These are phyloP conservation scores for Aspergillus diversus DNA, from an alignment of 495 filamentous ascomycete genomes.

Conservation along the genomic window DNA sequence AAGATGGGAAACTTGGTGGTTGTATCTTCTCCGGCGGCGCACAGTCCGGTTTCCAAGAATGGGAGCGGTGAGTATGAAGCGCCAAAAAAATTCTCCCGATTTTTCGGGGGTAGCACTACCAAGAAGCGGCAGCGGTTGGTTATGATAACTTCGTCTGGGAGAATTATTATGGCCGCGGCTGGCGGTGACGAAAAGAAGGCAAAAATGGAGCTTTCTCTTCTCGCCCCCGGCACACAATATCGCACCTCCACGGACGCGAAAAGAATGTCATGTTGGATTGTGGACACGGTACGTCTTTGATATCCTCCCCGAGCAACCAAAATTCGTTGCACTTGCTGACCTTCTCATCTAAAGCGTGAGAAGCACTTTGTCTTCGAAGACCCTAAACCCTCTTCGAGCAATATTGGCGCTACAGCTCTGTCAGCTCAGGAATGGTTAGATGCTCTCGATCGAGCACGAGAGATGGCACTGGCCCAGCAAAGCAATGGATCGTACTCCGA, in stretches of 20 bases:
- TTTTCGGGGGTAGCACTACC: conserved; percentile 86
- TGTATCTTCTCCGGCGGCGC: conserved; percentile 68
- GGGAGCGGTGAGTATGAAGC: conserved; percentile 60
- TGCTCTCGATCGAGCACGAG: conserved; percentile 76
- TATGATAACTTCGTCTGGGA: conserved; percentile 90
- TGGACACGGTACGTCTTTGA: conserved; percentile 80
- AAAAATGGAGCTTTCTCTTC: conserved; percentile 84
- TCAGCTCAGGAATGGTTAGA: conserved; percentile 88
- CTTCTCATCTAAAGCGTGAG: conserved; percentile 63
- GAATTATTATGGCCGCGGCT: conserved; percentile 87
- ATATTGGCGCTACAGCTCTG: conserved; percentile 45
- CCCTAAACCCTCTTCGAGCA: conserved; percentile 64
- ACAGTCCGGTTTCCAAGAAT: conserved; percentile 68
- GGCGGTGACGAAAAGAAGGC: conserved; percentile 95
- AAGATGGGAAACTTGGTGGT: conserved; percentile 92
- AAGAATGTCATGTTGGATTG: conserved; percentile 82
- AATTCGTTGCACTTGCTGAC: conserved; percentile 13
- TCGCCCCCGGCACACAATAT: conserved; percentile 73
- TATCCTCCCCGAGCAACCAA: background rate
- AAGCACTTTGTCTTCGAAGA: conserved; percentile 95
- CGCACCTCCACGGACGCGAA: conserved; percentile 79
- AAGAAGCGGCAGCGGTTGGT: conserved; percentile 93
- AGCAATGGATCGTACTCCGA: conserved; percentile 68
- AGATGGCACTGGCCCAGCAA: conserved; percentile 75
- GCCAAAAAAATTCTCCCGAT: conserved; percentile 85